Evolutionary conservation across 2,329 filamentous ascomycete species (phyloP).

Genomic region (Trichoderma sp.): DNA sequence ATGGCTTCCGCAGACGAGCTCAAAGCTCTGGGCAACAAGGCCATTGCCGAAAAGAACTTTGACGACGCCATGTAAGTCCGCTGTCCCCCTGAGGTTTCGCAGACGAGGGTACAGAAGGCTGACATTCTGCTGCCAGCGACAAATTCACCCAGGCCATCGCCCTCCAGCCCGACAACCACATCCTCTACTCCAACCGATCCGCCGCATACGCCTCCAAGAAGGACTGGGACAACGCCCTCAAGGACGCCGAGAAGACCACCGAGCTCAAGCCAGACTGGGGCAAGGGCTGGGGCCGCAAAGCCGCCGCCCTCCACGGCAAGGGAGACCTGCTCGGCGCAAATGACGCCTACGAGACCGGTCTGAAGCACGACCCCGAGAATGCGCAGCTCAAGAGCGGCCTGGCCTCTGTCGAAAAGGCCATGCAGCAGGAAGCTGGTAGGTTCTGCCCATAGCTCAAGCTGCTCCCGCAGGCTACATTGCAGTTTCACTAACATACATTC

Average conservation of each 20-base stretch:
- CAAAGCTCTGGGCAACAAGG: conserved; percentile 97
- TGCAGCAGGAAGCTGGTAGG: conserved; percentile 60
- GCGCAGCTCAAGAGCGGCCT: conserved; percentile 89
- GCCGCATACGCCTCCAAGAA: conserved; percentile 85
- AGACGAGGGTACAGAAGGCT: neutral
- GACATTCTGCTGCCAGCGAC: conserved; percentile 57
- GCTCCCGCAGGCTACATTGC: conserved; percentile 31
- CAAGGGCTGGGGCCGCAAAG: conserved; percentile 94
- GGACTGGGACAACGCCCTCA: conserved; percentile 80
- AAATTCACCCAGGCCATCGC: conserved; percentile 95
- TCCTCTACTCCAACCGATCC: conserved; percentile 97
- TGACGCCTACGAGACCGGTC: conserved; percentile 91
- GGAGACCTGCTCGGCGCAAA: conserved; percentile 83
- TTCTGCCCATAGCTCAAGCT: neutral
- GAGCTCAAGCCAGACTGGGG: conserved; percentile 97
- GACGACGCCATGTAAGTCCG: conserved; percentile 84
- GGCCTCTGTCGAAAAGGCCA: conserved; percentile 81
- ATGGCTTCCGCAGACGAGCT: conserved; percentile 74
- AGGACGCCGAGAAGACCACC: conserved; percentile 90
- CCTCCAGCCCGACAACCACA: conserved; percentile 86
- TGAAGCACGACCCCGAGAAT: conserved; percentile 90
- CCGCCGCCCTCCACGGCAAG: conserved; percentile 83
- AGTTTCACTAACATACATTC: conserved; percentile 4
- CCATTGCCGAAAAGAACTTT: conserved; percentile 97
- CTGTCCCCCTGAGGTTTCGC: no score